These are phyloP conservation scores for Exserohilum rostratum DNA, from an alignment of 2,329 filamentous ascomycete genomes.

Conservation along the genomic window DNA sequence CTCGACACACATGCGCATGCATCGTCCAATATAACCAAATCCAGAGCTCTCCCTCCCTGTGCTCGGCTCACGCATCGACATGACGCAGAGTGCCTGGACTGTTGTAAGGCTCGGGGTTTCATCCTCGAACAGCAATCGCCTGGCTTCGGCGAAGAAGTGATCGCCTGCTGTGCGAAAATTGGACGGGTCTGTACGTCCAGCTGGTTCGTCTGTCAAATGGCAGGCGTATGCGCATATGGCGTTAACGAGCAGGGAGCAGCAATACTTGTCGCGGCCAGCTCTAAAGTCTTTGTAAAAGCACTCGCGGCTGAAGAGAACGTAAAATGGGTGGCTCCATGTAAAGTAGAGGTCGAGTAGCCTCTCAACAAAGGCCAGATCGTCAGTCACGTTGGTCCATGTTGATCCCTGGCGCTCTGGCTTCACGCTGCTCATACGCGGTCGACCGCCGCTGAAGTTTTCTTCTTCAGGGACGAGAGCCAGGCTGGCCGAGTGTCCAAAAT, in stretches of 20 bases:
- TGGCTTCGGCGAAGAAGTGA: constrained; percentile 74
- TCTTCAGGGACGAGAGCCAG: constrained; percentile 46
- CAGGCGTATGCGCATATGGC: constrained; percentile 70
- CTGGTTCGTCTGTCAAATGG: constrained; percentile 69
- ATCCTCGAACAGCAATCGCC: constrained; percentile 62
- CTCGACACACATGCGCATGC: constrained; percentile 73
- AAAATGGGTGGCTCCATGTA: constrained; percentile 74
- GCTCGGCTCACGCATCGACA: constrained; percentile 77
- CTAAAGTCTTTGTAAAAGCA: constrained; percentile 71
- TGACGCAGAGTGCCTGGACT: constrained; percentile 75
- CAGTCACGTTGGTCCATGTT: constrained; percentile 67
- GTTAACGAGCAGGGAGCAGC: constrained; percentile 70
- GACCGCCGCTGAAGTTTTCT: constrained; percentile 36
- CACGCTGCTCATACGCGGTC: constrained; percentile 16
- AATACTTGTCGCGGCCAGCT: constrained; percentile 66
- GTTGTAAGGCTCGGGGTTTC: constrained; percentile 70
- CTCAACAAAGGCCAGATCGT: constrained; percentile 64
- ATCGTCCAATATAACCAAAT: constrained; percentile 75
- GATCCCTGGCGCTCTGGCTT: constrained; percentile 26
- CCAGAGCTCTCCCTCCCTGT: constrained; percentile 74
- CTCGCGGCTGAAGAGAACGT: constrained; percentile 73
- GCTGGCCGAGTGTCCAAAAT: constrained; percentile 48
- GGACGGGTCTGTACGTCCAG: constrained; percentile 66
- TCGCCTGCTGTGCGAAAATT: constrained; percentile 72
- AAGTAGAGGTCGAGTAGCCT: constrained; percentile 72